phyloP scores from a whole-genome alignment of 164 flowering plant species.

The Magnolia sinica region DNA sequence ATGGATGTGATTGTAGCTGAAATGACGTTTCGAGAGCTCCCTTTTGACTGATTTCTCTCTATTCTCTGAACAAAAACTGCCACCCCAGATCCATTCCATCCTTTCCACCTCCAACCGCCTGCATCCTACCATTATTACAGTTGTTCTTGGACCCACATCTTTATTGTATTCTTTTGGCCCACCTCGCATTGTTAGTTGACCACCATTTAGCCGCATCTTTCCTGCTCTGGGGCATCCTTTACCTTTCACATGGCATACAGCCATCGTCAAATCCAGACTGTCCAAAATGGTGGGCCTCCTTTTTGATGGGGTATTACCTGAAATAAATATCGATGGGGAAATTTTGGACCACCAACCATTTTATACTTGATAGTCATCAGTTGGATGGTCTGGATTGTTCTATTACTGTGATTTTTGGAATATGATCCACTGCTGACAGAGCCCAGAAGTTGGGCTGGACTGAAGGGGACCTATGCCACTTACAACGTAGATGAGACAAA shows the following conservation, averaged over 20 bases:
- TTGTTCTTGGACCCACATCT: slow-evolving; percentile 9
- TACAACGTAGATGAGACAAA: too few species aligned
- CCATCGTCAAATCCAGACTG: too few species aligned
- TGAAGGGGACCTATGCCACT: too few species aligned
- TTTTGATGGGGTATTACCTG: too few species aligned
- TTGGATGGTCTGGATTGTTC: too few species aligned
- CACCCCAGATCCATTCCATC: slow-evolving; percentile 37
- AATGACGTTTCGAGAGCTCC: slow-evolving; percentile 15
- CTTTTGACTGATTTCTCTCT: slow-evolving; percentile 19
- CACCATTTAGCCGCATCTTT: background rate
- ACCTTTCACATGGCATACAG: background rate
- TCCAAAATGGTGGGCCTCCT: too few species aligned
- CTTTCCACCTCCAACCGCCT: background rate
- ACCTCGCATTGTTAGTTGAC: background rate
- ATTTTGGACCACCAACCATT: too few species aligned
- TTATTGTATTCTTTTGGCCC: background rate
- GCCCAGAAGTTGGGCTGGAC: too few species aligned
- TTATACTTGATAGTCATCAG: too few species aligned
- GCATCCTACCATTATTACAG: background rate
- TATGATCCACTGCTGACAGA: too few species aligned
- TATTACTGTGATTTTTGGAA: too few species aligned
- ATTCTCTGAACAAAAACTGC: slow-evolving; percentile 29
- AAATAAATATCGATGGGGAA: too few species aligned
- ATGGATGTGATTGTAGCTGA: slow-evolving; percentile 24
- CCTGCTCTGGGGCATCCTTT: background rate